Base-by-base conservation (phyloP, 805 yeast species). In the Yamadazyma laniorum region DNA sequence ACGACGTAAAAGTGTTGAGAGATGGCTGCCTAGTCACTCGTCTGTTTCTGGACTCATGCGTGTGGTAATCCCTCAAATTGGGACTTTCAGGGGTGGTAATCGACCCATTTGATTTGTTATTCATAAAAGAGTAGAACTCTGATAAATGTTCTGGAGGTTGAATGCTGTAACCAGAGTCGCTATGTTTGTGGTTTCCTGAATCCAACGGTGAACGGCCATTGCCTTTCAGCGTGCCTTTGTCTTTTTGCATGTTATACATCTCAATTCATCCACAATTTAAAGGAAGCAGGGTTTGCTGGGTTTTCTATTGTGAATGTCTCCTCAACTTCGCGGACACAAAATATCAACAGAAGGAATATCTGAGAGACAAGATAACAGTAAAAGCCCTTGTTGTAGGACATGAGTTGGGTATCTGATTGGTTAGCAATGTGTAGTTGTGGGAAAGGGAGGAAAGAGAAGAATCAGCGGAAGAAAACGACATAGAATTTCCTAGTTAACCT, bases 111-210 rank as follows among this genome's bases (percentile, higher is more conserved):
- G 55, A 28, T 37, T 45, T 40, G 37, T 44, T 45, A 44, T 72
- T 69, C 40, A 78, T 74, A 44, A 70, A 72, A 3, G 79, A 65
- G 49, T 75, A 74, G 53, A 80, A 80, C 54, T 80, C 86, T 3
- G 82, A 70, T 26, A 80, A 57, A 54, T 80, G 86, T 19, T 79
- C 63, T 6, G 77, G 76, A 2, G 74, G 73, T 22, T 35, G 39
- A n/a, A 27, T 5, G 13, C 15, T 18, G 17, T n/a, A 7, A n/a
- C 8, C 9, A 19, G 34, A 19, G 9, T 18, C 15, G 7, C 3
- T n/a, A 3, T 28, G 18, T 15, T 19, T 13, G 8, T 27, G 27
- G 23, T 6, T 21, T 7, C 23, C 9, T 9, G 23, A 21, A 9
- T 21, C 9, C 9, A 9, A 21, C 9, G 18, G 6, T 8, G 8